phyloP scores from a whole-genome alignment of 495 filamentous ascomycete species.

The Lasiosphaeriaceae sp. region DNA sequence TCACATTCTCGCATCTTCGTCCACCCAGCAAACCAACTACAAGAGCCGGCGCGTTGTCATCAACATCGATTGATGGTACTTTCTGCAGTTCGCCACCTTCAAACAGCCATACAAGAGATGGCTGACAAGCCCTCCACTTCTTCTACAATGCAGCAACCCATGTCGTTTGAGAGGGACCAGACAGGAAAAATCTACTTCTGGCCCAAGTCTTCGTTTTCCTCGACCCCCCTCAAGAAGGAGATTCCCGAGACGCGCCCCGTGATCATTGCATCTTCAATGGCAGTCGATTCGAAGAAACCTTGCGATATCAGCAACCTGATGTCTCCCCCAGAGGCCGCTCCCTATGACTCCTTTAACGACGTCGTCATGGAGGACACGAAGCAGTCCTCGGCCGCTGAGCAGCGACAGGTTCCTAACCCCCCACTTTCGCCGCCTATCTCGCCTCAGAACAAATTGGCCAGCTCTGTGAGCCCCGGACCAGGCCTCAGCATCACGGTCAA shows the following conservation, averaged over 20 bases:
- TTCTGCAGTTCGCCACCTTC: constrained; percentile 17
- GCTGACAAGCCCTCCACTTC: constrained; percentile 15
- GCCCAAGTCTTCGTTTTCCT: constrained; percentile 4
- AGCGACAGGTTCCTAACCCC: constrained; percentile 43
- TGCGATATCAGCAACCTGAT: constrained; percentile 58
- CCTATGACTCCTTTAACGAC: constrained; percentile 56
- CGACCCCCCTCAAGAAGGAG: constrained; percentile 7
- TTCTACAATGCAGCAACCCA: constrained; percentile 13
- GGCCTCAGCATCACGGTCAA: constrained; percentile 31
- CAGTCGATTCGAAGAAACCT: constrained; percentile 24
- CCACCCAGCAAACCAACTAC: not conserved
- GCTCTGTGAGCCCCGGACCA: constrained; percentile 42
- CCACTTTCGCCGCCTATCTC: constrained; percentile 72
- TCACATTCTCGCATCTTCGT: not conserved
- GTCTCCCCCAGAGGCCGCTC: constrained; percentile 68
- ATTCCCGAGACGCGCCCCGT: constrained; percentile 4
- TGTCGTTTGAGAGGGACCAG: not conserved
- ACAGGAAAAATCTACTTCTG: constrained; percentile 5
- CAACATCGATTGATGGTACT: constrained; percentile 9
- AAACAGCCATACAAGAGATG: constrained; percentile 20
- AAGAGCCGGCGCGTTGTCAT: not conserved
- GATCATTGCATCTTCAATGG: constrained; percentile 1
- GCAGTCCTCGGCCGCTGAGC: constrained; percentile 28
- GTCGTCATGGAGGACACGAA: constrained; percentile 26
- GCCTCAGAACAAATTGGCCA: constrained; percentile 48